These are phyloP conservation scores for Suillus hirtellus DNA, from an alignment of 768 basidiomycete genomes.

Conservation along the genomic window DNA sequence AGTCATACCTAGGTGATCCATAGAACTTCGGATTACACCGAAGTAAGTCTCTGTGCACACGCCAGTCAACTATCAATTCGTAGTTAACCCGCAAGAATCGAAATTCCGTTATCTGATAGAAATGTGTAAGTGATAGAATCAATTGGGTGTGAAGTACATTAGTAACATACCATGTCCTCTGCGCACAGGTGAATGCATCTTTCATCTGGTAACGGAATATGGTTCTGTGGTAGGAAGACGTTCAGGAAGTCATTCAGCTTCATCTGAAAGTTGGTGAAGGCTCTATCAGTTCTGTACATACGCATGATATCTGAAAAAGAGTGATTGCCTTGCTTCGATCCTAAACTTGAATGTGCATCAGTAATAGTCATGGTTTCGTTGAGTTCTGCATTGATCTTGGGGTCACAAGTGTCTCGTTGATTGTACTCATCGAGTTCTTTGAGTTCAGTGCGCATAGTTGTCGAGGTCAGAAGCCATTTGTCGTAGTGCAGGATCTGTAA, in stretches of 20 bases:
- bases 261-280: conserved; percentile 8
- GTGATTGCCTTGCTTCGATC: too few species aligned
- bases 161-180: not conserved
- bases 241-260: conserved; percentile 11
- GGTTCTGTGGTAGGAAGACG: not conserved
- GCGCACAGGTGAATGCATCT: not conserved
- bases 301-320: too few species aligned
- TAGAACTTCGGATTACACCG: conserved; percentile 20
- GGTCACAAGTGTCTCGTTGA: conserved; percentile 26
- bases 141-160: not conserved
- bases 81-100: conserved; percentile 18
- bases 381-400: conserved; percentile 5
- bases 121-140: not conserved
- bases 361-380: too few species aligned
- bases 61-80: conserved; percentile 21
- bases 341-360: too few species aligned
- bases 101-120: not conserved
- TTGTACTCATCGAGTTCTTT: conserved; percentile 14
- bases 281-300: not conserved
- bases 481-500: conserved; percentile 8
- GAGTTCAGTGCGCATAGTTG: conserved; percentile 11
- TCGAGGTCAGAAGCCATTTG: not conserved
- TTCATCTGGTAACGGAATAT: not conserved
- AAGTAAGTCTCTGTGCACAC: conserved; percentile 14
- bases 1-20: conserved; percentile 19